Evolutionary conservation across 2,329 filamentous ascomycete genomes (phyloP).

Genomic region (Aspergillus pseudotamarii): DNA sequence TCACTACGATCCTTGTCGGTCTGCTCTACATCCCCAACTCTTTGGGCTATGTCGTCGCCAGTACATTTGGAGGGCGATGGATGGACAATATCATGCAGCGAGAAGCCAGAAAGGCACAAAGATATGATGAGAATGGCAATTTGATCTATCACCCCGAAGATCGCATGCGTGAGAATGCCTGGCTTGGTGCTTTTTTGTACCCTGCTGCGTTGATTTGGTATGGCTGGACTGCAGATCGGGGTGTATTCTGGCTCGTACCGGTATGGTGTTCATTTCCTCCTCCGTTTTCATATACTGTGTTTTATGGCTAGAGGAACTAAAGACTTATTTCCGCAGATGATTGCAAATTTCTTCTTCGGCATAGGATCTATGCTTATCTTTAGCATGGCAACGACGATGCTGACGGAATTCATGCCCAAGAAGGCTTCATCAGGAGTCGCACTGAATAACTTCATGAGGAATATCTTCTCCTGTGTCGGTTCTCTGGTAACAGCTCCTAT

Average conservation of each 20-base stretch:
- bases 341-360: conserved; percentile 75
- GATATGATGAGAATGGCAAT: conserved; percentile 68
- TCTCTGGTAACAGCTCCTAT: conserved; percentile 70
- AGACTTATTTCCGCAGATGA: conserved; percentile 38
- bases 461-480: conserved; percentile 75
- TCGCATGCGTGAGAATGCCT: conserved; percentile 80
- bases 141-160: conserved; percentile 76
- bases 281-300: background rate
- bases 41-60: conserved; percentile 70
- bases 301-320: conserved; percentile 8
- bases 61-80: conserved; percentile 73
- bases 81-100: conserved; percentile 79
- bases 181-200: conserved; percentile 71
- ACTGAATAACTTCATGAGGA: conserved; percentile 78
- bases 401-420: conserved; percentile 80
- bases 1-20: conserved; percentile 68
- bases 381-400: conserved; percentile 74
- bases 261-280: conserved; percentile 31
- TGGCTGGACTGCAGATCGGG: conserved; percentile 70
- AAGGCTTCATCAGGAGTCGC: conserved; percentile 73
- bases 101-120: conserved; percentile 69
- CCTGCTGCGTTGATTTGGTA: conserved; percentile 73
- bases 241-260: conserved; percentile 64
- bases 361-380: conserved; percentile 79
- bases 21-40: conserved; percentile 77